phyloP scores from a whole-genome alignment of 2,329 filamentous ascomycete species.

The Hypoxylon rubiginosum region DNA sequence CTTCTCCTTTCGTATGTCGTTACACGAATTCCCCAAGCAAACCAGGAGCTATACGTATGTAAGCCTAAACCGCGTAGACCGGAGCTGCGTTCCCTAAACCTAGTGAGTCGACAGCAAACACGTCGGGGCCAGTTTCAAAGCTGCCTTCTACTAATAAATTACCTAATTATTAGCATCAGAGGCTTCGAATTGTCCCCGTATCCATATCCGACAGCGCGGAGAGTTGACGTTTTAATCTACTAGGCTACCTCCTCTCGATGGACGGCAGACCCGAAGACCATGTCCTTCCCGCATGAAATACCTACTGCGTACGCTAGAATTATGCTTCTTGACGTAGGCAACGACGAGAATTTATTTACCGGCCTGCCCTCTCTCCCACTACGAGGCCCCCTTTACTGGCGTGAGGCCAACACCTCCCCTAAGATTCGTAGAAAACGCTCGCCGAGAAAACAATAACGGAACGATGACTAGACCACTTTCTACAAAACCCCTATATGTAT shows the following conservation, averaged over 20 bases:
- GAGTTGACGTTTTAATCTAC: not conserved
- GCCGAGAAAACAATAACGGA: not conserved
- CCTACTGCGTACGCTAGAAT: not conserved
- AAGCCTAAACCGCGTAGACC: not conserved
- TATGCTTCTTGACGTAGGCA: not conserved
- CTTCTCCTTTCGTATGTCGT: slow-evolving; percentile 2
- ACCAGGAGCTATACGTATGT: not conserved
- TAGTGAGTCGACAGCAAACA: slow-evolving; percentile 19
- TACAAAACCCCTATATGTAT: not conserved
- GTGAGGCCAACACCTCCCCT: not conserved
- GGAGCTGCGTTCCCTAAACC: not conserved
- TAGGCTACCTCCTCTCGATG: not conserved
- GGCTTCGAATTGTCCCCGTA: not conserved
- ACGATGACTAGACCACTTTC: not conserved
- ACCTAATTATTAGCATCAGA: not conserved
- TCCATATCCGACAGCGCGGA: not conserved
- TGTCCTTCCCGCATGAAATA: not conserved
- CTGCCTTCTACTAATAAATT: not conserved
- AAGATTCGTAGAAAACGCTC: not conserved
- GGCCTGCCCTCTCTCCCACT: not conserved
- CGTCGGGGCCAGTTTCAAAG: not conserved
- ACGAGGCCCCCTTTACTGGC: not conserved
- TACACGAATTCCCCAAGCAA: slow-evolving; percentile 15
- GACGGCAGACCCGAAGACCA: not conserved
- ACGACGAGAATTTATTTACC: not conserved